A percentile compares a stretch with the other conserved stretches of the same genome.
These are phyloP conservation scores for Papilionanthe hybrid DNA, from an alignment of 116 monocot genomes.

Conservation along the genomic window DNA sequence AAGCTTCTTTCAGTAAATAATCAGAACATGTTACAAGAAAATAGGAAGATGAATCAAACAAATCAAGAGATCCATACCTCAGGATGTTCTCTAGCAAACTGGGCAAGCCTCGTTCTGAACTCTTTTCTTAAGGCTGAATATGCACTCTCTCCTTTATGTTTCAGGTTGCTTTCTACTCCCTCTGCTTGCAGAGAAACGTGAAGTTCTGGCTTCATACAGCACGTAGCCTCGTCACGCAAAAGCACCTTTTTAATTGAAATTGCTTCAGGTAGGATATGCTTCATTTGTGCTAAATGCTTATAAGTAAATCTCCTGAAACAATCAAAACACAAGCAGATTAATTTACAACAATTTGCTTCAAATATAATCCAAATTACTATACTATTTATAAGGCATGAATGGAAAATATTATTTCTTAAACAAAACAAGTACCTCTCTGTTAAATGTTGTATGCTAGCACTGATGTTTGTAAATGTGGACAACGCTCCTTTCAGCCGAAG, in stretches of 20 bases:
- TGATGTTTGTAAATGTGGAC: conserved; percentile 55
- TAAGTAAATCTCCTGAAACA: conserved; percentile 65
- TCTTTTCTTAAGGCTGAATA: conserved; percentile 39
- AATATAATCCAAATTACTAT: not conserved
- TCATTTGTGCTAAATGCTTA: conserved; percentile 72
- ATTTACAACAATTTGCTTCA: not conserved
- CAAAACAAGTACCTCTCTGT: conserved; percentile 39
- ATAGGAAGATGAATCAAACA: too few species aligned
- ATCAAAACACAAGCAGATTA: not conserved
- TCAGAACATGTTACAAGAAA: too few species aligned
- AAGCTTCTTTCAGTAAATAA: not conserved
- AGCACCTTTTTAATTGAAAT: conserved; percentile 73
- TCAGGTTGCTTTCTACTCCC: conserved; percentile 18
- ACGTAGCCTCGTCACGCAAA: conserved; percentile 55
- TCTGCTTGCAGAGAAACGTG: conserved; percentile 50
- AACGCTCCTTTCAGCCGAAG: conserved; percentile 50
- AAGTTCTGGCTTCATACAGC: conserved; percentile 84
- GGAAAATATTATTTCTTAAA: not conserved
- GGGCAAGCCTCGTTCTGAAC: conserved; percentile 58
- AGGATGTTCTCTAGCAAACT: conserved; percentile 53
- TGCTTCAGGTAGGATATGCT: conserved; percentile 67
- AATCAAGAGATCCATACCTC: conserved; percentile 34
- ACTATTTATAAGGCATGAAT: not conserved
- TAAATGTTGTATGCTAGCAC: conserved; percentile 51
- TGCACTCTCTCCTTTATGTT: conserved; percentile 38